These are phyloP conservation scores for Fusarium verticillioides DNA, from an alignment of 2,329 filamentous ascomycete species.

Conservation along the genomic window DNA sequence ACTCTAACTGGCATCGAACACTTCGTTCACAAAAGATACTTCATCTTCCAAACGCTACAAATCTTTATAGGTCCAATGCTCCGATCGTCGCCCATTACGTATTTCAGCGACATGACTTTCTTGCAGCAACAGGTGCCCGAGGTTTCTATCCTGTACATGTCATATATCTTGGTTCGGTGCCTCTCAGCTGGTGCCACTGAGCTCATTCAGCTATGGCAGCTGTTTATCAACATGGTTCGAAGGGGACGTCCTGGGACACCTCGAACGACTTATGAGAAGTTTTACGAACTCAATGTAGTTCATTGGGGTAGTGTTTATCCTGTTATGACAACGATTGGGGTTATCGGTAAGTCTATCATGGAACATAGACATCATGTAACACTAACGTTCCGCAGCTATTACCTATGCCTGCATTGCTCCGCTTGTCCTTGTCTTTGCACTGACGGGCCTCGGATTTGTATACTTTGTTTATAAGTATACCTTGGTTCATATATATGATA, in stretches of 20 bases:
- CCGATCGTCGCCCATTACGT: not conserved
- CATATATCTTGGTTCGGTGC: not conserved
- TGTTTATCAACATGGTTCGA: not conserved
- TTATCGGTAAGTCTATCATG: not conserved
- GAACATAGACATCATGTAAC: not conserved
- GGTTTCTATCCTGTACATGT: not conserved
- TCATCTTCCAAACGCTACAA: not conserved
- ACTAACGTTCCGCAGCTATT: not conserved
- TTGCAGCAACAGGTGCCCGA: fast-evolving
- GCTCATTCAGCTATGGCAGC: not conserved
- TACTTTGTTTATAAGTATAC: not conserved
- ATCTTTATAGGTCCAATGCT: not conserved
- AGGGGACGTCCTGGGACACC: not conserved
- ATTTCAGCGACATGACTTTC: not conserved
- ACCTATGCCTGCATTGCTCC: not conserved
- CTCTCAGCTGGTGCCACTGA: not conserved
- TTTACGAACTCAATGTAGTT: not conserved
- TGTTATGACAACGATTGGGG: not conserved
- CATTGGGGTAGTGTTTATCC: not conserved
- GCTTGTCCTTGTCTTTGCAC: not conserved
- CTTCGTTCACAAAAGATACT: not conserved
- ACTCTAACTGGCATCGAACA: not conserved
- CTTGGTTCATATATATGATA: not conserved
- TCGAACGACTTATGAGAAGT: fast-evolving
- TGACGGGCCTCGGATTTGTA: not conserved